These are phyloP conservation scores for Leccinum subgranulosum DNA, from an alignment of 768 basidiomycete genomes.

Conservation along the genomic window DNA sequence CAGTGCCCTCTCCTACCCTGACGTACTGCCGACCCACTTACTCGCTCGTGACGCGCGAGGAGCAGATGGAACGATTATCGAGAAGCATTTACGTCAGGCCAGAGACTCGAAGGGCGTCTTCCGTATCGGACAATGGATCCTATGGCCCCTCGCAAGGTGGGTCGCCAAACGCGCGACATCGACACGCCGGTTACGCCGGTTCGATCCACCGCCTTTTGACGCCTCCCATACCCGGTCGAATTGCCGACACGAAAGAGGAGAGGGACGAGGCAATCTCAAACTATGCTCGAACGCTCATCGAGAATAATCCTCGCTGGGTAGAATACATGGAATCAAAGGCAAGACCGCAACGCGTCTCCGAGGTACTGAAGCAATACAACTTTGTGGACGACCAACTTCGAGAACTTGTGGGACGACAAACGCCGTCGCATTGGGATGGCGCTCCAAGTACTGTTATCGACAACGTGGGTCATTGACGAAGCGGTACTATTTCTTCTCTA, in stretches of 20 bases:
- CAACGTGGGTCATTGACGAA: slow-evolving; percentile 35
- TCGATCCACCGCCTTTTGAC: slow-evolving; percentile 14
- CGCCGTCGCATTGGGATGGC: slow-evolving; percentile 40
- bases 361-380: slow-evolving; percentile 46
- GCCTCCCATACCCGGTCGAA: slow-evolving; percentile 25
- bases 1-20: slow-evolving; percentile 1
- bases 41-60: slow-evolving; percentile 24
- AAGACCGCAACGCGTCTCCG: slow-evolving; percentile 37
- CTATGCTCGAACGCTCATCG: slow-evolving; percentile 43
- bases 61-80: slow-evolving; percentile 26
- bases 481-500: background rate
- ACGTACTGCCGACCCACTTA: slow-evolving; percentile 4
- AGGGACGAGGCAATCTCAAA: slow-evolving; percentile 40
- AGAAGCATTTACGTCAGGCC: slow-evolving; percentile 16
- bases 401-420: slow-evolving; percentile 39
- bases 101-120: slow-evolving; percentile 9
- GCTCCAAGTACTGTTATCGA: slow-evolving; percentile 38
- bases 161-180: slow-evolving; percentile 6
- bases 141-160: slow-evolving; percentile 15
- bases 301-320: slow-evolving; percentile 42
- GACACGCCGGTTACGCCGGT: background rate
- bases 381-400: slow-evolving; percentile 52
- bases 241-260: slow-evolving; percentile 36
- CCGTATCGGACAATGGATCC: slow-evolving; percentile 17
- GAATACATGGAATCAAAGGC: slow-evolving; percentile 46